Base-by-base conservation (phyloP, 345 rosid genomes). In the Dipteronia sinensis region DNA sequence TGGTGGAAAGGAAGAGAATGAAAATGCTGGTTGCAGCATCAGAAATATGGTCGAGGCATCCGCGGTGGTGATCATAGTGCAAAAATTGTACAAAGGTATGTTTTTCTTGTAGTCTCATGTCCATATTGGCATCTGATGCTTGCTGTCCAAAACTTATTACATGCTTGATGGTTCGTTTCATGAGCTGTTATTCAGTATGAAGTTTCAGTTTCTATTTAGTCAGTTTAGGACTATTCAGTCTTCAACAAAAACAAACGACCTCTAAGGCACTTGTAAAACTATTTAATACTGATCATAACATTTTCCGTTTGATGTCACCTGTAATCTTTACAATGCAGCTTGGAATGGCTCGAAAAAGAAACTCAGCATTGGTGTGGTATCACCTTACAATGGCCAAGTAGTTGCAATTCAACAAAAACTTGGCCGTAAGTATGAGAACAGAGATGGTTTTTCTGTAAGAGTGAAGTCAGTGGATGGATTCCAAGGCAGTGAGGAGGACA, bases 21-120 rank as follows among this genome's bases (percentile, higher is more conserved):
- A 69, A 53, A 77, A 77, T 23, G 25, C 8, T 19, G 40, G 19
- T 1, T 25, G 44, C 20, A 85, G 92, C 78, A 2, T 0, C 55
- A 81, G 77, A 78, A 89, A 87, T 65, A 77, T 80, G 73, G 83
- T 75, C 20, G 90, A 89, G 83, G 92, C 80, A 27, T 85, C 84
- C 10, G 75, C 81, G 7, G 83, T 84, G 67, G 20, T 47, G 29
- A 79, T 64, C 23, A 53, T 88, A 46, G 44, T 89, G 62, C 75
- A 51, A 49, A 72, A 22, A 6, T 83, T 88, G 29, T 10, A 79
- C 80, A 72, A 83, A 69, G 92, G 92, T 89, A 77, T 63, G 66
- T n/a, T 15, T 9, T 4, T 34, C 23, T n/a, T n/a, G 3, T 19
- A 58, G 63, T 13, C 25, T 58, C 22, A 8, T 58, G 63, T n/a